These are phyloP conservation scores for Fagopyrum esculentum DNA, from an alignment of 148 eudicot species.

Conservation along the genomic window DNA sequence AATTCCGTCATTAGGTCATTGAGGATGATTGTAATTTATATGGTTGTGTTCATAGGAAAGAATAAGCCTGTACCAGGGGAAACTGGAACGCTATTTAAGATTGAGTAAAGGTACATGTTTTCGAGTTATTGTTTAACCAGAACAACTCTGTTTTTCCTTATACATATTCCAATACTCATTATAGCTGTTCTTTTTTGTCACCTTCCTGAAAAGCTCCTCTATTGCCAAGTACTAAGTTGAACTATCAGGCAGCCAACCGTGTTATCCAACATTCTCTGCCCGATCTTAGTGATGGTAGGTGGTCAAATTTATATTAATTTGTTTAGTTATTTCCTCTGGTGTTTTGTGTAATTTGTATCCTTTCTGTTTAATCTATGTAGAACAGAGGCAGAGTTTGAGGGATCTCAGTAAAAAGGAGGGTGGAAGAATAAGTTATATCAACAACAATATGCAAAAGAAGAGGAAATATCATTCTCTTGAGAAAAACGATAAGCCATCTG, in stretches of 20 bases:
- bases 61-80: slow-evolving; percentile 58
- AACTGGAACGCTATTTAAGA: slow-evolving; percentile 47
- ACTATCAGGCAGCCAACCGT: slow-evolving; percentile 73
- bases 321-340: background rate
- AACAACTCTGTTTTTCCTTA: background rate
- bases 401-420: slow-evolving; percentile 52
- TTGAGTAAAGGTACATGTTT: slow-evolving; percentile 59
- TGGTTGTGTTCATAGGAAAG: slow-evolving; percentile 52
- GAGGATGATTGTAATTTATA: background rate
- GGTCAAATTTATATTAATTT: slow-evolving; percentile 9
- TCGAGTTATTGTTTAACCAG: background rate
- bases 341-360: slow-evolving; percentile 4
- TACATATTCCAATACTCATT: background rate
- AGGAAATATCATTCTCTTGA: slow-evolving; percentile 60
- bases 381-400: slow-evolving; percentile 80
- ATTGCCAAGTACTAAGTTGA: slow-evolving; percentile 59
- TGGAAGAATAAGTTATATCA: slow-evolving; percentile 36
- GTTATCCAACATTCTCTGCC: slow-evolving; percentile 91
- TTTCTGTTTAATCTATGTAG: slow-evolving; percentile 32
- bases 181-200: slow-evolving; percentile 6
- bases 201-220: slow-evolving; percentile 54
- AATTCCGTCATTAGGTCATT: background rate
- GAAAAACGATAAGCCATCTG: slow-evolving; percentile 36
- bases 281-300: slow-evolving; percentile 71
- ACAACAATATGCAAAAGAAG: slow-evolving; percentile 60